A percentile compares a stretch with the other conserved stretches of the same genome.
These are phyloP conservation scores for Hirsutella rhossiliensis DNA, from an alignment of 2,329 filamentous ascomycete species.

Conservation along the genomic window DNA sequence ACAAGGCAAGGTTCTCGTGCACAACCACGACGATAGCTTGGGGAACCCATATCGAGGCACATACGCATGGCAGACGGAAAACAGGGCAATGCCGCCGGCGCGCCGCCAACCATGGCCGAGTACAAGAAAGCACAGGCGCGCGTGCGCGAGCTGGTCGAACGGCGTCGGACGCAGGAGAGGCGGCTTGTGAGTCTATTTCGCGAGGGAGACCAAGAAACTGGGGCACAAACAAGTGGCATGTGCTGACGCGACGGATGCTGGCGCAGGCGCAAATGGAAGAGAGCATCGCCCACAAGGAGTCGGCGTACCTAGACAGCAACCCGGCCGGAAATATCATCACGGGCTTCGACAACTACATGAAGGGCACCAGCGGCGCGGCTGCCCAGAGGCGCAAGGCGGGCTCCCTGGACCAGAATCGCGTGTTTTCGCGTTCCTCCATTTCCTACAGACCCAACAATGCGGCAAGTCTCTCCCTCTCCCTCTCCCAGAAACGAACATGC, in stretches of 20 bases:
- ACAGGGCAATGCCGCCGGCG: constrained; percentile 10
- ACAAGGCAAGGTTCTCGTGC: too few species aligned
- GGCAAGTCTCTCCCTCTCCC: constrained; percentile 12
- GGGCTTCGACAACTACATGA: constrained; percentile 97
- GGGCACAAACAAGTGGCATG: neutral
- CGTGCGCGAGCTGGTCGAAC: constrained; percentile 34
- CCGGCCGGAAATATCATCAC: constrained; percentile 89
- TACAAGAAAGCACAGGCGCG: constrained; percentile 38
- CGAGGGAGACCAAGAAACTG: neutral
- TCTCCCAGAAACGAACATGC: neutral
- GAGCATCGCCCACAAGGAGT: constrained; percentile 71
- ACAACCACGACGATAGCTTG: too few species aligned
- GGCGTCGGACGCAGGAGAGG: constrained; percentile 24
- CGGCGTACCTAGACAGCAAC: constrained; percentile 82
- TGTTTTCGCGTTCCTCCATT: constrained; percentile 58
- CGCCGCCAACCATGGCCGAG: constrained; percentile 28
- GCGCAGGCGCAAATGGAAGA: constrained; percentile 49
- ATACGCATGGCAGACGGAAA: constrained; percentile 22
- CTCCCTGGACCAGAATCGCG: constrained; percentile 57
- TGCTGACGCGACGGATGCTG: neutral
- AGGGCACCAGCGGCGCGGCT: constrained; percentile 57
- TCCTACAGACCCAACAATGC: constrained; percentile 39
- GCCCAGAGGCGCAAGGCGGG: constrained; percentile 53
- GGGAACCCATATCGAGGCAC: too few species aligned
- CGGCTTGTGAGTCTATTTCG: constrained; percentile 19